Evolutionary conservation across 192 early-diverging fungal species (phyloP).

Genomic region (Chytriomyces confervae): DNA sequence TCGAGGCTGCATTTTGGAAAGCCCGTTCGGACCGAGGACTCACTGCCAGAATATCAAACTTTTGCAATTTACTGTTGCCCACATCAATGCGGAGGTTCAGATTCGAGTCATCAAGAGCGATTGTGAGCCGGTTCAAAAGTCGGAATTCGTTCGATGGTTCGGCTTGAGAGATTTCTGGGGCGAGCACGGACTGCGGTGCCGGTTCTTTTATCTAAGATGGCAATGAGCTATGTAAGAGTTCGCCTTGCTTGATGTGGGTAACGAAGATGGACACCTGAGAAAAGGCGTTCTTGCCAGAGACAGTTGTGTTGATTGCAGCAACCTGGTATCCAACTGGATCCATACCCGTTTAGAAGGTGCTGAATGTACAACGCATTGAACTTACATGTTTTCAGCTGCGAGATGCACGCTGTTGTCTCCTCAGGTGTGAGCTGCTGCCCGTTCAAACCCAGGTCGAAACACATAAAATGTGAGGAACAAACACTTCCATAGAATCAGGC

Average conservation of each 20-base stretch:
- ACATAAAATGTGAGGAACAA: constrained; percentile 35
- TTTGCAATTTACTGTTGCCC: constrained; percentile 31
- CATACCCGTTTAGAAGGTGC: neutral
- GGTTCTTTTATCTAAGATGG: no score
- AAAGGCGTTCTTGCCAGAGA: constrained; percentile 49
- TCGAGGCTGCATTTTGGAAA: constrained; percentile 64
- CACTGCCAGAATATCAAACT: constrained; percentile 74
- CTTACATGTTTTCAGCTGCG: constrained; percentile 35
- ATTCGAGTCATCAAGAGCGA: constrained; percentile 62
- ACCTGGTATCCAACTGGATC: constrained; percentile 63
- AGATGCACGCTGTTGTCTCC: constrained; percentile 40
- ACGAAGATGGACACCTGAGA: constrained; percentile 34
- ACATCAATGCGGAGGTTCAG: constrained; percentile 45
- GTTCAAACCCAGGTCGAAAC: constrained; percentile 46
- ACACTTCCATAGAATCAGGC: neutral
- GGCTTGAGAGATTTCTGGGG: constrained; percentile 32
- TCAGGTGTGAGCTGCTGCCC: neutral
- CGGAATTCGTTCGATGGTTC: constrained; percentile 41
- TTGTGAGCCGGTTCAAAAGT: constrained; percentile 62
- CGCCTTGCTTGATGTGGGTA: no score
- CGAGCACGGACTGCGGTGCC: constrained; percentile 15
- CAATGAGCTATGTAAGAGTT: no score
- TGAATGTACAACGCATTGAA: neutral
- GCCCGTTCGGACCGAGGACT: constrained; percentile 74
- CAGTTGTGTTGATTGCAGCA: constrained; percentile 61